Base-by-base conservation (phyloP, 2,329 filamentous ascomycete species). In the Penicillium crustosum region DNA sequence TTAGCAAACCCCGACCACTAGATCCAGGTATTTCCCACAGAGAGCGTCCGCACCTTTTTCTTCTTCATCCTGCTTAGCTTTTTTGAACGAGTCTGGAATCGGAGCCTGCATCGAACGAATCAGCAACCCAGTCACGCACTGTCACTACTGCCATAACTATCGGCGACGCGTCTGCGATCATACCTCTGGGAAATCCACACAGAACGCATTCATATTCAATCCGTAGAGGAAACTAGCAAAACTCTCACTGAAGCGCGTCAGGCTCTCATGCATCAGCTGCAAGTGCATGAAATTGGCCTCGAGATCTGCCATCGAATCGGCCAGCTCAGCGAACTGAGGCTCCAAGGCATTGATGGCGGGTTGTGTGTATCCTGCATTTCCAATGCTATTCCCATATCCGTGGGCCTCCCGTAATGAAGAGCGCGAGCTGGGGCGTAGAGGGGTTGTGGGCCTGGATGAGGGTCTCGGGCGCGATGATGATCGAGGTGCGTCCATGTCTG, bases 141-240 rank as follows among this genome's bases (percentile, higher is more conserved):
- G 2, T 31, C 13, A 31, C n/a, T 29, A 25, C 19, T 42, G 6
- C 33, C 35, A 2, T 21, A 6, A 29, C 9, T 23, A 21, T 48
- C 10, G 17, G 7, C 21, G 42, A 54, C 21, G 17, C 42, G 49
- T 42, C 33, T 19, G 23, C 21, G 23, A 43, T 8, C 62, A 52
- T 77, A 92, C 92, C 85, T 99, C 94, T 0, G 92, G 90, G 64
- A 97, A 99, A 74, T 99, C 94, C 33, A 97, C 93, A 74, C 93
- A 97, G 73, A 97, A 99, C 1, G 94, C 94, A 75, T 97, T 97
- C 93, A 99, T 97, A 72, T 97, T 97, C 73, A 99, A 76, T 2
- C 94, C 94, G 69, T 97, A 99, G 45, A 99, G 78, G 69, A 99
- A 97, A 66, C 89, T 91, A 1, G 92, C 92, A 75, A 99, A 99